Evolutionary conservation across 306 rosid species (phyloP), one percentile per base, ranked within the genome.

Genomic region (Corylus americana): DNA sequence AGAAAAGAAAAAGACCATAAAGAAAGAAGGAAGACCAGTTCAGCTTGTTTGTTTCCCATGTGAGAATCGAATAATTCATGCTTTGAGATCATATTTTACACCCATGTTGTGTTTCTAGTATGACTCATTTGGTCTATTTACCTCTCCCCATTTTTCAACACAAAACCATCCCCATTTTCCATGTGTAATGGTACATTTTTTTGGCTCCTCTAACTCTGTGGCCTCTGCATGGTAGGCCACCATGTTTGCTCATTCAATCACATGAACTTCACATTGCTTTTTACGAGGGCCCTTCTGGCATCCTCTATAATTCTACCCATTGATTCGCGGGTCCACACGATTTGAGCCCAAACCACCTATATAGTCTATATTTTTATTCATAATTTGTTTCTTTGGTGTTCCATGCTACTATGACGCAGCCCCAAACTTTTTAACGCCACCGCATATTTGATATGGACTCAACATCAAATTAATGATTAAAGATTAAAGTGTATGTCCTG

Each of bases 11-110:
- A 53, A 74, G 78, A 83, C 78, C 71, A 86, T 75, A 73, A 79
- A 83, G 76, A 80, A 64, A 50, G 79, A 76, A 74, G 80, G 61
- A 11, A 77, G 81, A 79, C 47, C 93, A 86, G 89, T 86, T 86
- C 76, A 87, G 82, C 91, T 75, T 77, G 68, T 88, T 89, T 87
- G 87, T 83, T 87, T 80, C 78, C 92, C 93, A 90, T 90, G 94
- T 93, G 95, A 55, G 83, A 80, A 83, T 83, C 88, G 70, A 81
- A 74, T 81, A 85, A 59, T 82, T 16, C 61, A 49, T 50, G 77
- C 61, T 73, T 73, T 75, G 58, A 48, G 78, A 61, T 37, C 44
- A 70, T 35, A 29, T 31, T n/a, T 42, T 73, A 63, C 11, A 22
- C 17, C 27, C 25, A 55, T 58, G 45, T n/a, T 58, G 45, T n/a